A percentile compares a stretch with the other conserved stretches of the same genome.
These are phyloP conservation scores for Nothopassalora personata DNA, from an alignment of 2,329 filamentous ascomycete genomes.

Conservation along the genomic window DNA sequence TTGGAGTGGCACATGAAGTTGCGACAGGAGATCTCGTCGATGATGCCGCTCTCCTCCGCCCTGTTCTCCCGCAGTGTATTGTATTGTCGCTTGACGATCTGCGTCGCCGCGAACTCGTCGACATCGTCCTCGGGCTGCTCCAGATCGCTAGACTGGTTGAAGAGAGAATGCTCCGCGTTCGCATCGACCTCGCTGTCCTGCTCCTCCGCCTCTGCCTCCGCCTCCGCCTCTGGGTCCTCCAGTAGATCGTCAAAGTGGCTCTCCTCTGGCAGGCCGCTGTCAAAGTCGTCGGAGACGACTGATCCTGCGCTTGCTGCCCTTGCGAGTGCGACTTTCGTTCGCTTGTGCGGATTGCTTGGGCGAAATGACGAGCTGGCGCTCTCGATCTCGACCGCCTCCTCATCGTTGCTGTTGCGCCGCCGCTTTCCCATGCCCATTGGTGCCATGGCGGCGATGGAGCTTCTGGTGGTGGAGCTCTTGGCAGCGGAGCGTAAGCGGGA, in stretches of 20 bases:
- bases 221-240: conserved; percentile 2
- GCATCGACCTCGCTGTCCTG: conserved; percentile 6
- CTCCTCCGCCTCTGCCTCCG: conserved; percentile 2
- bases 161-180: conserved; percentile 1
- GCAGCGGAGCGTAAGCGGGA: not conserved
- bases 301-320: conserved; percentile 23
- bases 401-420: conserved; percentile 18
- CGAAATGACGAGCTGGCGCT: conserved; percentile 28
- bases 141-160: conserved; percentile 6
- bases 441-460: conserved; percentile 14
- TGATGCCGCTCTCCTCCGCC: conserved; percentile 75
- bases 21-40: conserved; percentile 77
- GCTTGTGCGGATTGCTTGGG: conserved; percentile 21
- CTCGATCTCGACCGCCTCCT: conserved; percentile 24
- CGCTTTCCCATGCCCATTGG: conserved; percentile 7
- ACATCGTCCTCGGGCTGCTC: conserved; percentile 27
- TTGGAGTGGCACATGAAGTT: conserved; percentile 97
- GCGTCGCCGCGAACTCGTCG: conserved; percentile 26
- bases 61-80: conserved; percentile 53
- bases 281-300: conserved; percentile 28
- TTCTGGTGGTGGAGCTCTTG: conserved; percentile 19
- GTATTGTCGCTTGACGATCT: conserved; percentile 29
- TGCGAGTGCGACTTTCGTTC: conserved; percentile 28
- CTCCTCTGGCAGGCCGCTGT: not conserved
- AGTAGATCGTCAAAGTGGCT: conserved; percentile 7